Evolutionary conservation across 2,329 filamentous ascomycete genomes (phyloP), one percentile per base, ranked within the genome.

Genomic region (Colletotrichum sp.): DNA sequence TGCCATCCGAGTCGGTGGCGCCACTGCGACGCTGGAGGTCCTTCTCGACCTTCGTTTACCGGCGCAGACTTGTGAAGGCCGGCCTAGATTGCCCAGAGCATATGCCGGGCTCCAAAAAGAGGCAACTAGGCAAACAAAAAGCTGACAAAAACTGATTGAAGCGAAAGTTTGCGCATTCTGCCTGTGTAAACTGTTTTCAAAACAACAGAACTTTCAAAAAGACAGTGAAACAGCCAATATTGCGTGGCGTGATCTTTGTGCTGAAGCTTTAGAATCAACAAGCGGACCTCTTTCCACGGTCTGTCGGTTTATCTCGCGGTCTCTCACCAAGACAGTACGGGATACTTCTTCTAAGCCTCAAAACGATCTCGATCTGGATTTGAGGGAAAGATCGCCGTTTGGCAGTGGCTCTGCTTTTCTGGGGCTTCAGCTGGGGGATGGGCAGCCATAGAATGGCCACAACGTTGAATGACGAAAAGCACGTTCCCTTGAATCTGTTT

Each of bases 401-500:
- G 13, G 18, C 18, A 14, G 26, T 36, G 64, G 34, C 43, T 68
- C 55, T 68, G 63, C 69, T 52, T 59, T 59, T 66, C 30, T 48
- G 39, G n/a, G n/a, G n/a, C 7, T 14, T 48, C 57, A 32, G 24
- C 68, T 72, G 28, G 36, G 39, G 52, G 36, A n/a, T 39, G 18
- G 18, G 24, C 13, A 72, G 55, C 65, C 28, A 18, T 24, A 14
- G n/a, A 59, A 52, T 59, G 39, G 30, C 13, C n/a, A 39, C 18
- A 64, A 34, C 24, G 24, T 59, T 24, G 59, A 28, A 75, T 75
- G 73, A 75, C 64, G 73, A 32, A 73, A 60, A 68, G 64, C 43
- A 64, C 73, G 70, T 75, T 75, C 73, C 70, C 32, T 60, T 64
- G 70, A 52, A 26, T 65, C 28, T 73, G 48, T 75, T 73, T 75